Evolutionary conservation across 441 rosid genomes (phyloP).

Genomic region (Syzygium malaccense): DNA sequence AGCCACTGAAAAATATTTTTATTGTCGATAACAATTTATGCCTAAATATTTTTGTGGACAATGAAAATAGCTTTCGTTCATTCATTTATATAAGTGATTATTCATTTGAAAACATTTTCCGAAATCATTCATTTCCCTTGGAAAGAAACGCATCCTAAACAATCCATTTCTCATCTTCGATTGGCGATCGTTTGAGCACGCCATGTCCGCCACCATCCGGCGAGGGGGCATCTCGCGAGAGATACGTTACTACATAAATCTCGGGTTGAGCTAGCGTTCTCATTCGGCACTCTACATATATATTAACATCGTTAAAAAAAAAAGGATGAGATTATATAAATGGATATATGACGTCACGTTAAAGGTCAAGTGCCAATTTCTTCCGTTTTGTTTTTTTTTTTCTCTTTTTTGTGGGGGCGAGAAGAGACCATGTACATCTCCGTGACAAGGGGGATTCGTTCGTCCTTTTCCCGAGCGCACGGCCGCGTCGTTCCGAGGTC

Average conservation of each 20-base stretch:
- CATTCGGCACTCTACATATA: not conserved
- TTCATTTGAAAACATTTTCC: not conserved
- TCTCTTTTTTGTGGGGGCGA: not conserved
- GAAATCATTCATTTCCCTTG: not conserved
- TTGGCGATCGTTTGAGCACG: accelerated
- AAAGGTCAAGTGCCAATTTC: not conserved
- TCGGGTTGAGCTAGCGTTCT: not conserved
- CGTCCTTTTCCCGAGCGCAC: not conserved
- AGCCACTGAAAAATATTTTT: not conserved
- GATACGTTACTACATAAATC: not conserved
- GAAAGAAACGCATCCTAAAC: not conserved
- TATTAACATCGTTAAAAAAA: not conserved
- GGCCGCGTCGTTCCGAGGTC: not conserved
- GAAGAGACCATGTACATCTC: not conserved
- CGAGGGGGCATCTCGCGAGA: not conserved
- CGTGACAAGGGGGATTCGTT: not conserved
- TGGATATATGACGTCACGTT: not conserved
- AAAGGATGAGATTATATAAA: not conserved
- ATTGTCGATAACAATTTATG: accelerated
- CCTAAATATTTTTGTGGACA: accelerated
- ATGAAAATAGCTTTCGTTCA: too few relatives aligned
- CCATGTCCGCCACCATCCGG: not conserved
- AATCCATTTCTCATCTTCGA: not conserved
- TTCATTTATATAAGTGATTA: accelerated
- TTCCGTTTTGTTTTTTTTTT: not conserved